phyloP scores from a whole-genome alignment of 1,284 basidiomycete genomes.

The Tausonia pullulans region DNA sequence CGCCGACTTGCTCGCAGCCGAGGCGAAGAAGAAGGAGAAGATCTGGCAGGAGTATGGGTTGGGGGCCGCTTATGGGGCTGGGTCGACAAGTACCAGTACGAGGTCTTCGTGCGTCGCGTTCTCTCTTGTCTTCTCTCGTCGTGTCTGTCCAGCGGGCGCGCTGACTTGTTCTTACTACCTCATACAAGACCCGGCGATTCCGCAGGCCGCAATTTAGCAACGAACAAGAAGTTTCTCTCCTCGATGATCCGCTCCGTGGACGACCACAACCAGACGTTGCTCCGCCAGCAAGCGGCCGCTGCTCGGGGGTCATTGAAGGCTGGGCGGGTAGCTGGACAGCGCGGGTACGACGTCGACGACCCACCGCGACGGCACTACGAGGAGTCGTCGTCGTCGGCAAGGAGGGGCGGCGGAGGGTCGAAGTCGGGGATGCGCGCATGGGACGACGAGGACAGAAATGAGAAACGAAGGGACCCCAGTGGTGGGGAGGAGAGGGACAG shows the following conservation, averaged over 20 bases:
- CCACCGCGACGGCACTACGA: not conserved
- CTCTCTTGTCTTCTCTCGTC: not conserved
- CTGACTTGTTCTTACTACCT: no score
- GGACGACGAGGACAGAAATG: conserved; percentile 10
- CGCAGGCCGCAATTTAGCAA: conserved; percentile 45
- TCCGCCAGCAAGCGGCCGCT: conserved; percentile 61
- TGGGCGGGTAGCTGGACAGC: not conserved
- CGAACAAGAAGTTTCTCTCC: conserved; percentile 85
- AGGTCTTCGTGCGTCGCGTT: conserved; percentile 12
- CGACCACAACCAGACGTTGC: conserved; percentile 75
- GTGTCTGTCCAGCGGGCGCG: no score
- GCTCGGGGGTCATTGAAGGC: conserved; percentile 54
- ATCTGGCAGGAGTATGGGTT: conserved; percentile 34
- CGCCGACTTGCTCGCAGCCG: conserved; percentile 72
- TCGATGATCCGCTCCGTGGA: conserved; percentile 82
- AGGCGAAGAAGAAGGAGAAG: conserved; percentile 79
- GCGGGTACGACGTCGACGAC: not conserved
- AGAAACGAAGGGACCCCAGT: conserved; percentile 2
- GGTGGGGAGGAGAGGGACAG: conserved; percentile 16
- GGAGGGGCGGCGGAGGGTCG: not conserved
- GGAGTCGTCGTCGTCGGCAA: not conserved
- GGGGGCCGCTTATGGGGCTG: conserved; percentile 24
- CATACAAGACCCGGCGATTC: conserved; percentile 10
- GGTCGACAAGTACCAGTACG: conserved; percentile 20
- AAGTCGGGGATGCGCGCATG: conserved; percentile 10